A percentile compares a stretch with the other conserved stretches of the same genome.
phyloP scores from a whole-genome alignment of 352 stramenopile genomes.

The Phytophthora cajani region DNA sequence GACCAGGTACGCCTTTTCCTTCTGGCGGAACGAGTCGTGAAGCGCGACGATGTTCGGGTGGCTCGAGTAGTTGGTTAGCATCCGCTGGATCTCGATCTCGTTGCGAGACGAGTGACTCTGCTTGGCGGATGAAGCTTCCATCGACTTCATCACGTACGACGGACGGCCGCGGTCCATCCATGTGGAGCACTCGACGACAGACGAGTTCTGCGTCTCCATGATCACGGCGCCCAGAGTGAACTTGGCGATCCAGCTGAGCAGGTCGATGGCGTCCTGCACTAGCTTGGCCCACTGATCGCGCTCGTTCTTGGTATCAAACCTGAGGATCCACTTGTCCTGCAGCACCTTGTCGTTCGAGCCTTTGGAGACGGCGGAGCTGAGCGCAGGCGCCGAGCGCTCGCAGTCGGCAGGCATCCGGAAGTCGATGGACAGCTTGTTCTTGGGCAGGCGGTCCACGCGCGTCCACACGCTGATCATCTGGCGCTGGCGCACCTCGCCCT shows the following conservation, averaged over 20 bases:
- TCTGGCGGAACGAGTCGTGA: conserved; percentile 68
- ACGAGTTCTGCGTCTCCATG: conserved; percentile 62
- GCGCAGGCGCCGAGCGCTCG: conserved; percentile 23
- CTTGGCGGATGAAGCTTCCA: conserved; percentile 58
- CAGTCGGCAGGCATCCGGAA: conserved; percentile 50
- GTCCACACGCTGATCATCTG: conserved; percentile 69
- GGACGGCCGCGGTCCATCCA: conserved; percentile 64
- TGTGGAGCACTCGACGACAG: conserved; percentile 67
- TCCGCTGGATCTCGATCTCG: conserved; percentile 69
- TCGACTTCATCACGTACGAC: conserved; percentile 75
- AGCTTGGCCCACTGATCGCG: conserved; percentile 68
- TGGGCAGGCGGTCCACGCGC: conserved; percentile 61
- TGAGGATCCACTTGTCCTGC: conserved; percentile 69
- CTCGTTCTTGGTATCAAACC: conserved; percentile 79
- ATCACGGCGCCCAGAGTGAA: conserved; percentile 68
- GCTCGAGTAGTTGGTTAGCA: conserved; percentile 73
- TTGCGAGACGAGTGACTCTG: conserved; percentile 54
- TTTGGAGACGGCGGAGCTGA: conserved; percentile 18
- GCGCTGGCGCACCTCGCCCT: conserved; percentile 64
- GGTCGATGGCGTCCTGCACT: conserved; percentile 68
- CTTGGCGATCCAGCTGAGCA: conserved; percentile 75
- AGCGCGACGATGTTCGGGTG: conserved; percentile 74
- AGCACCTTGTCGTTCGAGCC: conserved; percentile 38
- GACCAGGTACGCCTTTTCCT: conserved; percentile 69
- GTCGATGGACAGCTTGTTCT: conserved; percentile 77